Evolutionary conservation across 345 rosid genomes (phyloP).

Genomic region (Rhodamnia rubescens): DNA sequence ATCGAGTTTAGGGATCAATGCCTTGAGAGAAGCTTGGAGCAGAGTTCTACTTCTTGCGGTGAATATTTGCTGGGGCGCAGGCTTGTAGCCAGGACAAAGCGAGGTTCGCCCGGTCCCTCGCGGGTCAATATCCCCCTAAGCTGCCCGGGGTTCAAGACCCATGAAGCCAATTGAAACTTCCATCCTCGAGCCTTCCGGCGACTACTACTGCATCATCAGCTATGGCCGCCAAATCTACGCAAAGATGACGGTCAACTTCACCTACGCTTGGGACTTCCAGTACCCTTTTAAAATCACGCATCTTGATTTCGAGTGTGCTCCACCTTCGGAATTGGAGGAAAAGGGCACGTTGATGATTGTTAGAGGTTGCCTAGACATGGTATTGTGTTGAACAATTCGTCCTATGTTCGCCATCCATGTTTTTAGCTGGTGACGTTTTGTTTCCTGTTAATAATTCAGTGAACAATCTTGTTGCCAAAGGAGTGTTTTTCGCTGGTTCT

Average conservation of each 20-base stretch:
- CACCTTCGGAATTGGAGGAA: neutral
- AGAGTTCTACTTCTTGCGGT: rapidly evolving
- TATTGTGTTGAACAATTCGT: too few relatives aligned
- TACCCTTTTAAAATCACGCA: neutral
- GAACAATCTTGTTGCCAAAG: neutral
- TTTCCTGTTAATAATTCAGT: too few relatives aligned
- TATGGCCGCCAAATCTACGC: neutral
- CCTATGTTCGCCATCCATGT: too few relatives aligned
- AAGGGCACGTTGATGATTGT: neutral
- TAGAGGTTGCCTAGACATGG: too few relatives aligned
- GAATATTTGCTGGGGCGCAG: neutral
- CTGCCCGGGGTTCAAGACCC: neutral
- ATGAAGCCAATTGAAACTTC: neutral
- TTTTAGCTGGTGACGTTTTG: too few relatives aligned
- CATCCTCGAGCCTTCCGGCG: neutral
- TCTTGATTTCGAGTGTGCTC: neutral
- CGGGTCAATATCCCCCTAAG: neutral
- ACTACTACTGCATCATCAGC: neutral
- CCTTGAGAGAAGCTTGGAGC: neutral
- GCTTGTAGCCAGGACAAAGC: neutral
- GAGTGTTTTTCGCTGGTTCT: too few relatives aligned
- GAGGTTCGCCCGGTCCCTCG: neutral
- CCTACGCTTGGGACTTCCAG: neutral
- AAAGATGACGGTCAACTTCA: neutral
- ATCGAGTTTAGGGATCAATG: neutral